phyloP scores from a whole-genome alignment of 352 stramenopile species.

The Globisporangium cystogenes region DNA sequence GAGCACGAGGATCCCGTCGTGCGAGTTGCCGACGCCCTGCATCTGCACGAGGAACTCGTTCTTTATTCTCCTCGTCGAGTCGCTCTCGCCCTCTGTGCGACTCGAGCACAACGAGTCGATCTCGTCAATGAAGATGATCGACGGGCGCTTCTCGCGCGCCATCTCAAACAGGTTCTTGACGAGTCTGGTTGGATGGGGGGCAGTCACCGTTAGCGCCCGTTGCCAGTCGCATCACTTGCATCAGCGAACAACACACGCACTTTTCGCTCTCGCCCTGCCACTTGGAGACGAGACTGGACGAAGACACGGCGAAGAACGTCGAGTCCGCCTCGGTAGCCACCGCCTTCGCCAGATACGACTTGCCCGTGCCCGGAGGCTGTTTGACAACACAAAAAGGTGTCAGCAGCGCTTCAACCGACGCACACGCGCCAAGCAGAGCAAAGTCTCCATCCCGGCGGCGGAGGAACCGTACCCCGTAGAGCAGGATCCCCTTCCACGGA shows the following conservation, averaged over 20 bases:
- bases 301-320: conserved; percentile 98
- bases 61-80: conserved; percentile 95
- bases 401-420: background rate
- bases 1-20: conserved; percentile 93
- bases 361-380: conserved; percentile 88
- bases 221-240: conserved; percentile 25
- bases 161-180: conserved; percentile 99
- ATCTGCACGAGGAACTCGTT: conserved; percentile 99
- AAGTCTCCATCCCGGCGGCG: background rate
- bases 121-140: conserved; percentile 98
- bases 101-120: conserved; percentile 95
- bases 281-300: conserved; percentile 97
- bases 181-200: conserved; percentile 41
- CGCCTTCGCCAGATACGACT: conserved; percentile 96
- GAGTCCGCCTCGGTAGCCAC: conserved; percentile 98
- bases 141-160: conserved; percentile 90
- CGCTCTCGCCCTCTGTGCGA: conserved; percentile 92
- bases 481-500: conserved; percentile 96
- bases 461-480: conserved; percentile 94
- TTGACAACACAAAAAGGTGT: background rate
- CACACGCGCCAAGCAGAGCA: background rate
- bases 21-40: conserved; percentile 92
- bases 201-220: background rate
- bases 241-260: conserved; percentile 16
- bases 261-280: conserved; percentile 97